phyloP scores from a whole-genome alignment of 129 eudicot species.

The Helichrysum umbraculigerum region DNA sequence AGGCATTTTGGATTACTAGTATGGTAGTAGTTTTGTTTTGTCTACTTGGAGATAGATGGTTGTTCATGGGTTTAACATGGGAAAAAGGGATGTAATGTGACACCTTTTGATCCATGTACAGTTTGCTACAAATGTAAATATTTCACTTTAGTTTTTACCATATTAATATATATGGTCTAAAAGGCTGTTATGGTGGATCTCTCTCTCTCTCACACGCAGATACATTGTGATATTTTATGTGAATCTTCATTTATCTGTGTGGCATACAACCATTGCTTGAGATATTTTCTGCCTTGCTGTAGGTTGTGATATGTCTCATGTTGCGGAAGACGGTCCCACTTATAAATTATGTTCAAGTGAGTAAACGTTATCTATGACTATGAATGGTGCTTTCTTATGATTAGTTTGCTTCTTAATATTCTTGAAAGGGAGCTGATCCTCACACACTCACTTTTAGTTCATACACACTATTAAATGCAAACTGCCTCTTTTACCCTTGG shows the following conservation, averaged over 20 bases:
- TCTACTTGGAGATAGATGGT: background rate
- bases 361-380: constrained; percentile 8
- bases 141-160: background rate
- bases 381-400: background rate
- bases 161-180: background rate
- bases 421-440: no score
- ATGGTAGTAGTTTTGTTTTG: background rate
- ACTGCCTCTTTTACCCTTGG: no score
- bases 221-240: background rate
- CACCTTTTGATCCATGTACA: background rate
- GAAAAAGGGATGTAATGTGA: background rate
- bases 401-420: background rate
- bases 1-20: background rate
- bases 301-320: constrained; percentile 88
- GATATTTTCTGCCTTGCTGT: constrained; percentile 11
- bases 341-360: constrained; percentile 80
- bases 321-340: constrained; percentile 69
- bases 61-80: background rate
- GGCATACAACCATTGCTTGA: constrained; percentile 18
- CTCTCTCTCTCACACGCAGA: background rate
- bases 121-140: background rate
- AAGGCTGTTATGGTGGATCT: background rate
- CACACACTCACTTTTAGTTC: no score
- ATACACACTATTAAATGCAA: no score
- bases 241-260: background rate